These are phyloP conservation scores for Verticillium alfalfae DNA, from an alignment of 2,329 filamentous ascomycete genomes.

Conservation along the genomic window DNA sequence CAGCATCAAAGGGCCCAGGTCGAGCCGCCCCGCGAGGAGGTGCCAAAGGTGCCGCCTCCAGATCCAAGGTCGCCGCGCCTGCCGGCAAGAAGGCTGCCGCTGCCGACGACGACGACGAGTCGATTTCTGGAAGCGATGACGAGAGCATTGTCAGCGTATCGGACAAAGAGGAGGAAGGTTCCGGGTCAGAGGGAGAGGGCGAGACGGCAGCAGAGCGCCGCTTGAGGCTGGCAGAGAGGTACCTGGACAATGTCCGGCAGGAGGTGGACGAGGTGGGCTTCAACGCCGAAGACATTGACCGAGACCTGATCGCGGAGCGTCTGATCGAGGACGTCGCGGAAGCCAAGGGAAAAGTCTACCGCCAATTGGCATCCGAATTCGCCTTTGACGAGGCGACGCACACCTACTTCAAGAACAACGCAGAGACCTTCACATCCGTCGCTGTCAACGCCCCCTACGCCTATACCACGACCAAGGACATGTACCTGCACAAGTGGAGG, in stretches of 20 bases:
- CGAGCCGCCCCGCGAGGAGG: constrained; percentile 24
- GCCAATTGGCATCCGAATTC: constrained; percentile 68
- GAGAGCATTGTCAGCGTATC: constrained; percentile 41
- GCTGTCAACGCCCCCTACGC: constrained; percentile 73
- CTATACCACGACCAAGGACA: constrained; percentile 86
- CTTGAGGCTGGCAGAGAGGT: constrained; percentile 81
- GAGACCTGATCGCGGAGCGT: constrained; percentile 84
- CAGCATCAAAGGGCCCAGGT: constrained; percentile 35
- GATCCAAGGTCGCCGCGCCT: constrained; percentile 16
- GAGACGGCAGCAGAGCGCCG: constrained; percentile 89
- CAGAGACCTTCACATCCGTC: constrained; percentile 71
- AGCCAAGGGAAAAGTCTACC: constrained; percentile 83
- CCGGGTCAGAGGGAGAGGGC: constrained; percentile 59
- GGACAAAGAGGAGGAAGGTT: constrained; percentile 37
- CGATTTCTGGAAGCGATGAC: constrained; percentile 80
- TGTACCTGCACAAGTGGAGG: constrained; percentile 83
- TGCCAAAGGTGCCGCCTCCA: constrained; percentile 29
- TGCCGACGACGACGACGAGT: constrained; percentile 51
- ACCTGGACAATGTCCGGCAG: constrained; percentile 82
- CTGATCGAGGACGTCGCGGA: constrained; percentile 90
- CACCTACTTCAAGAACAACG: constrained; percentile 73
- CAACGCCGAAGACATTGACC: constrained; percentile 88
- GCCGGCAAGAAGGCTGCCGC: constrained; percentile 36
- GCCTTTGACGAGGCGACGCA: constrained; percentile 63
- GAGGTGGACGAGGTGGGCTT: constrained; percentile 83